Evolutionary conservation across 805 yeast genomes (phyloP).

Genomic region (Myxozyma lipomycoides): DNA sequence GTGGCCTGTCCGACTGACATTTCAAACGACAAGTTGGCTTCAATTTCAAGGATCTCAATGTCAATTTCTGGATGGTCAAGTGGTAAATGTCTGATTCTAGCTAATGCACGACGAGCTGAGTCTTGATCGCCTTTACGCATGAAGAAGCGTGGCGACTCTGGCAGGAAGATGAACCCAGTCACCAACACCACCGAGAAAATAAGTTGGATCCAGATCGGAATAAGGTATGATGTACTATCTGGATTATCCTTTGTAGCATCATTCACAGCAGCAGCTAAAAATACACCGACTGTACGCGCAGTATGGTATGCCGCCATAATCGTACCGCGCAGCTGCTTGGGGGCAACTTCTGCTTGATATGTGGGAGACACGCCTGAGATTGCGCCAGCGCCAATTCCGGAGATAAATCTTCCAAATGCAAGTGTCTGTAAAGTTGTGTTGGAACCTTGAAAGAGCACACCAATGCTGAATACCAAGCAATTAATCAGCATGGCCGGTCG

Average conservation of each 20-base stretch:
- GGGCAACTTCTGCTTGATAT: slow-evolving; percentile 75
- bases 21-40: slow-evolving; percentile 49
- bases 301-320: slow-evolving; percentile 72
- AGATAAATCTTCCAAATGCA: slow-evolving; percentile 53
- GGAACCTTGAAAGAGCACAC: slow-evolving; percentile 79
- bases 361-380: slow-evolving; percentile 72
- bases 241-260: slow-evolving; percentile 58
- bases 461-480: slow-evolving; percentile 72
- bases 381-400: slow-evolving; percentile 75
- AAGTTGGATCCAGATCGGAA: slow-evolving; percentile 72
- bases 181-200: slow-evolving; percentile 57
- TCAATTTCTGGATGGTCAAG: slow-evolving; percentile 44
- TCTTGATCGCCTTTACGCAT: slow-evolving; percentile 55
- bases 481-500: slow-evolving; percentile 44
- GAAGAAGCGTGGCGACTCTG: slow-evolving; percentile 73
- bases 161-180: slow-evolving; percentile 56
- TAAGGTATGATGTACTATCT: slow-evolving; percentile 59
- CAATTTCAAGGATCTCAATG: slow-evolving; percentile 48
- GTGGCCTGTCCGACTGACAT: slow-evolving; percentile 18
- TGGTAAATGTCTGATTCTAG: slow-evolving; percentile 45
- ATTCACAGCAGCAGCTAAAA: slow-evolving; percentile 65
- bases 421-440: slow-evolving; percentile 75
- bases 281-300: slow-evolving; percentile 67
- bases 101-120: slow-evolving; percentile 54
- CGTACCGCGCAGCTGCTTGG: slow-evolving; percentile 74